Evolutionary conservation across 2,329 filamentous ascomycete genomes (phyloP), one percentile per base, ranked within the genome.

Genomic region (Claviceps pusilla): DNA sequence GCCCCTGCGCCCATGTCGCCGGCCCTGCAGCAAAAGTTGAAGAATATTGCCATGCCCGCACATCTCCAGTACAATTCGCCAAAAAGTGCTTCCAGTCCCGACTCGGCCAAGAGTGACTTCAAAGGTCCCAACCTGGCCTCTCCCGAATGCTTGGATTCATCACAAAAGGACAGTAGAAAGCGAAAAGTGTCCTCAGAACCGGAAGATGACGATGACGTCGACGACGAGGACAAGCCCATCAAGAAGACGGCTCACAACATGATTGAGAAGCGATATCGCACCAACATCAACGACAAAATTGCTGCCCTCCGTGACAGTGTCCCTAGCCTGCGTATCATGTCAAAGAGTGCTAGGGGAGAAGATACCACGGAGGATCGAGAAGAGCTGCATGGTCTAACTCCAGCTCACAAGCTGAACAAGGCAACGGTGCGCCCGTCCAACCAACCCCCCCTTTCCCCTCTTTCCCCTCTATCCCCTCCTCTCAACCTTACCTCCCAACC

Each of bases 221-320:
- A 76, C 35, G 68, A 79, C 51, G 77, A 76, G 60, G 78, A 74
- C 61, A 82, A 76, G 56, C 69, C 69, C 5, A 62, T 71, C 56
- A 96, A 95, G 76, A 96, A 96, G 76, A 94, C 90, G 37, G 89
- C 91, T 2, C 91, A 97, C 71, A 97, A 96, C 69, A 93, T 97
- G 78, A 96, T 97, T 58, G 91, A 97, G 72, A 97, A 96, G 76
- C 77, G 91, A 60, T 97, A 97, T 69, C 84, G 91, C 62, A 95
- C 88, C 53, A 97, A 97, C 64, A 76, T 97, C 55, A 97, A 97
- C 65, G 91, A 96, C 66, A 97, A 97, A 73, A 97, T 97, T 62
- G 86, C 89, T 48, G 89, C 90, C 56, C 73, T 97, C 57, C 79
- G 90, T 61, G 89, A 96, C 67, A 95, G 89, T 64, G 89, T 97